phyloP scores from a whole-genome alignment of 331 rosid species.

The Dryas integrifolia region DNA sequence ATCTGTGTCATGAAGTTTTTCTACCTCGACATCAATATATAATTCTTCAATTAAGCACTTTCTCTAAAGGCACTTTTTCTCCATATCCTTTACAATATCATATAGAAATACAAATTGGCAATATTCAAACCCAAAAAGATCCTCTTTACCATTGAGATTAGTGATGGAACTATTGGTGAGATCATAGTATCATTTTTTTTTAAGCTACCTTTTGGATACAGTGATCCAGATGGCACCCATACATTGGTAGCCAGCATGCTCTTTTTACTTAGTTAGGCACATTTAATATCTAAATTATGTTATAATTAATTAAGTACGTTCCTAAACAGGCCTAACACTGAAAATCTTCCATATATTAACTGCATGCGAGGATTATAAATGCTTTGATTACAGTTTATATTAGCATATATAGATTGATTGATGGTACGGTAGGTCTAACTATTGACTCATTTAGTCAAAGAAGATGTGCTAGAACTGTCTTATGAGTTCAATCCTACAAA shows the following conservation, averaged over 20 bases:
- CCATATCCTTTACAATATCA: background rate
- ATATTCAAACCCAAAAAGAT: background rate
- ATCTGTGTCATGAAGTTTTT: background rate
- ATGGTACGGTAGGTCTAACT: background rate
- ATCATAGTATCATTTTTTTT: constrained; percentile 11
- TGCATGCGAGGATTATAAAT: too few relatives aligned
- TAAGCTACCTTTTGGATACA: background rate
- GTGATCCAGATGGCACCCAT: background rate
- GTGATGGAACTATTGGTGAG: constrained; percentile 19
- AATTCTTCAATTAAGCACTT: background rate
- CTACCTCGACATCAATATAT: background rate
- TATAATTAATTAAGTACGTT: background rate
- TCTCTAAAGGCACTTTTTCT: background rate
- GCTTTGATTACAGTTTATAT: too few relatives aligned
- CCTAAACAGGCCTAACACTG: background rate
- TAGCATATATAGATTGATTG: background rate
- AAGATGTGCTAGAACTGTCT: background rate
- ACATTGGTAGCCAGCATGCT: background rate
- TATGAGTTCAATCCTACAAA: constrained; percentile 15
- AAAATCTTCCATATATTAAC: background rate
- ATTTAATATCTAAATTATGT: constrained; percentile 2
- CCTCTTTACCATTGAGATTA: constrained; percentile 3
- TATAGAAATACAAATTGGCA: constrained; percentile 8
- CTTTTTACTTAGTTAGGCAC: constrained; percentile 12
- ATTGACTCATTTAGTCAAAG: constrained; percentile 24